Evolutionary conservation across 1,284 basidiomycete species (phyloP).

Genomic region (Cryptococcus deneoformans): DNA sequence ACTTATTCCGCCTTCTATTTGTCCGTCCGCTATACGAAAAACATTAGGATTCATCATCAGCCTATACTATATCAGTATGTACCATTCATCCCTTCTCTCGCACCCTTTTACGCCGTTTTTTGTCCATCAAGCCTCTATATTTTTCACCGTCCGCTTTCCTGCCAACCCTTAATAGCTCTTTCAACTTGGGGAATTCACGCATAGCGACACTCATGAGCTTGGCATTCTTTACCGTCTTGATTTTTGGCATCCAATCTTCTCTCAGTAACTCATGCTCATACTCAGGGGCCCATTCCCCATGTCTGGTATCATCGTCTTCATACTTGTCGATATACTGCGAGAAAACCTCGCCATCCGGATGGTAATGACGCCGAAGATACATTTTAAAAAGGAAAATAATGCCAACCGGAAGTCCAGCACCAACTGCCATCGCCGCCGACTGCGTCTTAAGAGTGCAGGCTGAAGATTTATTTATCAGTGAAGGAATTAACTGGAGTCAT

Average conservation of each 20-base stretch:
- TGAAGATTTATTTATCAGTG: too few relatives aligned
- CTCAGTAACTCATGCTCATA: constrained; percentile 14
- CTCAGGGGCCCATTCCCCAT: not conserved
- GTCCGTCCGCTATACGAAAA: too few relatives aligned
- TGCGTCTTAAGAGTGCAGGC: constrained; percentile 14
- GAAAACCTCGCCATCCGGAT: constrained; percentile 9
- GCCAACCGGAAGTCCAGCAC: constrained; percentile 8
- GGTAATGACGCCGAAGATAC: constrained; percentile 12
- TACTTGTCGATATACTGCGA: constrained; percentile 6
- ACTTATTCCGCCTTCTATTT: too few relatives aligned
- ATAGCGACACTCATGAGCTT: not conserved
- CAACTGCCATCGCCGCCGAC: constrained; percentile 12
- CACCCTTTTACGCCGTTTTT: too few relatives aligned
- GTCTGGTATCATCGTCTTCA: not conserved
- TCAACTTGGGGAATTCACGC: not conserved
- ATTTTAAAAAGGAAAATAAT: constrained; percentile 12
- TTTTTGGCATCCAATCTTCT: constrained; percentile 16
- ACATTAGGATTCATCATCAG: too few relatives aligned
- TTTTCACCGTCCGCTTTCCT: not conserved
- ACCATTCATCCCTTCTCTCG: too few relatives aligned
- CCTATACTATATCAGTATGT: too few relatives aligned
- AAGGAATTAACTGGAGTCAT: too few relatives aligned
- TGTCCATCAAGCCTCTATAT: too few relatives aligned
- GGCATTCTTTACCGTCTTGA: constrained; percentile 12
- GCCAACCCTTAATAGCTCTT: constrained; percentile 4